Evolutionary conservation across 2,329 filamentous ascomycete species (phyloP), one percentile per base, ranked within the genome.

Genomic region (Alternaria rosae): DNA sequence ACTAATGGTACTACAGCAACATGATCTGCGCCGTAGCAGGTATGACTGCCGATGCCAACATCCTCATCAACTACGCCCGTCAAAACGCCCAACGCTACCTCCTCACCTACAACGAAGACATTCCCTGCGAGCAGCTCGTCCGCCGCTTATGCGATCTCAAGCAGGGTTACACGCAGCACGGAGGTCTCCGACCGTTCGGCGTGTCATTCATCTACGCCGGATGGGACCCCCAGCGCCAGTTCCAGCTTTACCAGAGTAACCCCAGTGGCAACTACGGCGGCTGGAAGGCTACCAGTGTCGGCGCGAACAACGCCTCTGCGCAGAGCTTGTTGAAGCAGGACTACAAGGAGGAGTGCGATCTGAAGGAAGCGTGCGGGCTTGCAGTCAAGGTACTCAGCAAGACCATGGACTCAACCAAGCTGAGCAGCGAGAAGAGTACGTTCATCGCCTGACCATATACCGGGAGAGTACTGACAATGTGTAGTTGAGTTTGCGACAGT

Each of bases 151-250:
- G 96, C 83, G 95, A 99, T 85, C 85, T 98, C 71, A 99, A 99
- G 87, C 95, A 99, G 83, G 94, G 95, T 65, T 99, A 99, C 85
- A 99, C 95, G 69, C 95, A 99, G 82, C 95, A 98, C 78, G 95
- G 95, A 87, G 95, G 95, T 85, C 91, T 99, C 61, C 92, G 95
- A 73, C 95, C 95, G 15, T 99, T 99, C 75, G 95, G 95, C 81
- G 95, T 99, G 50, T 97, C 94, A 50, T 98, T 99, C 88, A 98
- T 99, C 87, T 99, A 99, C 79, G 96, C 96, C 52, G 95, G 95
- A 63, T 99, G 94, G 88, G 95, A 99, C 79, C 92, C 92, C 62
- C 92, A 96, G 82, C 88, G 94, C 76, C 91, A 98, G 80, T 99
- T 99, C 86, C 95, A 99, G 85, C 89, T 99, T 66, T 99, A 98